phyloP scores from a whole-genome alignment of 768 basidiomycete species.

The Suillus lakei region DNA sequence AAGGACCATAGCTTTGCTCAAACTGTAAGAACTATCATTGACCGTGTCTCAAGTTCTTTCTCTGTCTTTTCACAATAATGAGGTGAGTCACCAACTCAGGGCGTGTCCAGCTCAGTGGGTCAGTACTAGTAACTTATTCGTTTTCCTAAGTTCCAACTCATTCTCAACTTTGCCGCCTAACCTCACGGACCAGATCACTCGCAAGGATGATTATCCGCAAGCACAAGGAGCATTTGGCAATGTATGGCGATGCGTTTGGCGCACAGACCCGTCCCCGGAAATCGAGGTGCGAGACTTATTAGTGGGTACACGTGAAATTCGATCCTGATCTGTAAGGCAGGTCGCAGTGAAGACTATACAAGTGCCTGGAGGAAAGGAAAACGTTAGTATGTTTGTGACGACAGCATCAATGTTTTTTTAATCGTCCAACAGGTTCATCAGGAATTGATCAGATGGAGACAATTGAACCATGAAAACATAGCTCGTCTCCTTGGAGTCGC shows the following conservation, averaged over 20 bases:
- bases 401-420: neutral
- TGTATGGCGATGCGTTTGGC: neutral
- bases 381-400: neutral
- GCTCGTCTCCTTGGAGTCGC: constrained; percentile 31
- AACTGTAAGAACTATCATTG: neutral
- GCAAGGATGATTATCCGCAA: neutral
- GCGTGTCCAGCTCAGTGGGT: neutral
- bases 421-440: constrained; percentile 16
- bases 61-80: neutral
- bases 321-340: neutral
- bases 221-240: neutral
- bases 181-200: neutral
- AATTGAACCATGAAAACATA: constrained; percentile 26
- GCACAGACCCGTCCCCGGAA: neutral
- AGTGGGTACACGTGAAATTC: neutral
- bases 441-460: constrained; percentile 33
- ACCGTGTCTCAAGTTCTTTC: neutral
- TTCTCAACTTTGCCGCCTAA: neutral
- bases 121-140: neutral
- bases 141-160: neutral
- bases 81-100: neutral
- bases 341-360: neutral
- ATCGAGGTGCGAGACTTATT: neutral
- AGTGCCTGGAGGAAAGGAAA: neutral
- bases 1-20: neutral